Evolutionary conservation across 2,329 filamentous ascomycete species (phyloP).

Genomic region (Fusarium poae): DNA sequence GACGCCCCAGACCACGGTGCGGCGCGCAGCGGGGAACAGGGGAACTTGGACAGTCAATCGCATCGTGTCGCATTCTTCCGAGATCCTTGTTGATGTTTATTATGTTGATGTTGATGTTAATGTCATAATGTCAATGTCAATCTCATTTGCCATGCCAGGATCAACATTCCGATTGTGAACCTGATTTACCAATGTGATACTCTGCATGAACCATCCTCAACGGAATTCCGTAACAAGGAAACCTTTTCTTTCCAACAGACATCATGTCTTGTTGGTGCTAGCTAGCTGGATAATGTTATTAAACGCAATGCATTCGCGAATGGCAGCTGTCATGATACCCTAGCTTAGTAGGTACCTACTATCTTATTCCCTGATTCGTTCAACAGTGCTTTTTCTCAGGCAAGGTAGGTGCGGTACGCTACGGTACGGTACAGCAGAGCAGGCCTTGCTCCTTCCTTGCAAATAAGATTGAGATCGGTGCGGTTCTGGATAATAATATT

Average conservation of each 20-base stretch:
- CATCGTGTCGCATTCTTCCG: conserved; percentile 36
- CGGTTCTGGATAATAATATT: conserved; percentile 18
- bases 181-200: neutral
- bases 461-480: conserved; percentile 7
- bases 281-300: conserved; percentile 2
- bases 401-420: neutral
- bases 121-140: neutral
- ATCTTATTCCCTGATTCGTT: neutral
- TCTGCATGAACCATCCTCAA: neutral
- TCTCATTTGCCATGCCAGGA: neutral
- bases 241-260: conserved; percentile 15
- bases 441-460: neutral
- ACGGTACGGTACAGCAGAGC: no score
- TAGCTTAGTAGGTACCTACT: neutral
- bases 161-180: neutral
- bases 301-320: neutral
- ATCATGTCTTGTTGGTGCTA: neutral
- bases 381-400: neutral
- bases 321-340: conserved; percentile 33
- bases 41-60: conserved; percentile 25
- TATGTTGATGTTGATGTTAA: neutral
- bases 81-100: conserved; percentile 25
- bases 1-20: conserved; percentile 32
- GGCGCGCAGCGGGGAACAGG: conserved; percentile 28
- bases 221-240: neutral